Base-by-base conservation (phyloP, 2,329 filamentous ascomycete genomes). In the Acrodontium crateriforme region DNA sequence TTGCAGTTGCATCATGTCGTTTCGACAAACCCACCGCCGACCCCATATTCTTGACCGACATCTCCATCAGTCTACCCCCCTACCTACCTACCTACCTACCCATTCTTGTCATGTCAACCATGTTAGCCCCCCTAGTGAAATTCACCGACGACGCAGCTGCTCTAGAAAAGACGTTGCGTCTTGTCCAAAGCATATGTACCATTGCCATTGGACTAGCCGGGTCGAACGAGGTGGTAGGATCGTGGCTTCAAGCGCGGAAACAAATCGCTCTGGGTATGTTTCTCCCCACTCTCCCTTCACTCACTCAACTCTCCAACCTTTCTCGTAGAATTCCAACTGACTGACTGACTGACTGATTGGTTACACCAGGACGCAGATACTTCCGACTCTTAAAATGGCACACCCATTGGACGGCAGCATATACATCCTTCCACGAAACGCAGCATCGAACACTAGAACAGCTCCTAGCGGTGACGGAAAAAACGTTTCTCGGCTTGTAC, bases 361-460 rank as follows among this genome's bases (percentile, higher is more conserved):
- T 5, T 22, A 12, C 3, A 9, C 16, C 23, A 65, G 63, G 55
- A 16, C 63, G 78, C 19, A 68, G 76, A 13, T 73, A 69, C 52
- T 65, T 82, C 46, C 71, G 78, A 9, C 57, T 78, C 32, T 77
- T 80, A 48, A 72, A 74, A 42, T 81, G 31, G 35, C 28, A 44
- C 24, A 35, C 38, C 9, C 42, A 36, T 25, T 39, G 34, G 31
- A 21, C 27, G 17, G 31, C 25, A 16, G 41, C 39, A 9, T 29
- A 29, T 9, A 18, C 12, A 9, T 29, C 31, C 10, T 16, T 39
- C 14, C 30, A 27, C 22, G 8, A 33, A 34, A n/a, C n/a, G n/a
- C 14, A 26, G 39, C 36, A 28, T 28, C 37, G 39, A 3, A 13
- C 31, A 13, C 11, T 38, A 16, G 25, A 26, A 7, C 15, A 65